phyloP scores from a whole-genome alignment of 345 rosid genomes.

The Lumnitzera littorea region DNA sequence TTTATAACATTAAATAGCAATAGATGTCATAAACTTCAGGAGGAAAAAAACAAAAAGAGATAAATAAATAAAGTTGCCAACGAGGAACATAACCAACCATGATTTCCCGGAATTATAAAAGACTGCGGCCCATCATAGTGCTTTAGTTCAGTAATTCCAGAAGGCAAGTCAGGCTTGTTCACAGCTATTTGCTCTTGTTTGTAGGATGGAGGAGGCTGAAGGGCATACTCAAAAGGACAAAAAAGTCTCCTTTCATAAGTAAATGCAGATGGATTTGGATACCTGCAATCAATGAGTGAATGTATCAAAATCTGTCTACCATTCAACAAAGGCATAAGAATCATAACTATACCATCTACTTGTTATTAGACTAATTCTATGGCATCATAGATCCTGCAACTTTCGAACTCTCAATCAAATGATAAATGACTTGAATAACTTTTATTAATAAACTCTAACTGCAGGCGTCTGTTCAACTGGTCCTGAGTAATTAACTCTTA shows the following conservation, averaged over 20 bases:
- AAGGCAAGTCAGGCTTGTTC: slow-evolving; percentile 83
- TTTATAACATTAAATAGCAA: background rate
- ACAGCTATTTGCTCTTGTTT: slow-evolving; percentile 66
- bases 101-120: slow-evolving; percentile 94
- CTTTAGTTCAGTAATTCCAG: slow-evolving; percentile 59
- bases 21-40: slow-evolving; percentile 1
- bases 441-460: too few species aligned
- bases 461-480: too few species aligned
- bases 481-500: too few species aligned
- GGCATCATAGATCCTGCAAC: too few species aligned
- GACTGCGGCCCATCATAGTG: slow-evolving; percentile 92
- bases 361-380: too few species aligned
- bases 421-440: too few species aligned
- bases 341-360: background rate
- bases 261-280: slow-evolving; percentile 93
- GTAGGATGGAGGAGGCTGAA: slow-evolving; percentile 88
- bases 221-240: slow-evolving; percentile 92
- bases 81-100: slow-evolving; percentile 53
- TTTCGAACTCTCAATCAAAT: too few species aligned
- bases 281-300: slow-evolving; percentile 35
- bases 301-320: background rate
- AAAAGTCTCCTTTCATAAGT: slow-evolving; percentile 88
- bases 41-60: slow-evolving; percentile 7
- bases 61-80: slow-evolving; percentile 6
- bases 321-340: background rate